phyloP scores from a whole-genome alignment of 345 rosid species.

The Reutealis trisperma region DNA sequence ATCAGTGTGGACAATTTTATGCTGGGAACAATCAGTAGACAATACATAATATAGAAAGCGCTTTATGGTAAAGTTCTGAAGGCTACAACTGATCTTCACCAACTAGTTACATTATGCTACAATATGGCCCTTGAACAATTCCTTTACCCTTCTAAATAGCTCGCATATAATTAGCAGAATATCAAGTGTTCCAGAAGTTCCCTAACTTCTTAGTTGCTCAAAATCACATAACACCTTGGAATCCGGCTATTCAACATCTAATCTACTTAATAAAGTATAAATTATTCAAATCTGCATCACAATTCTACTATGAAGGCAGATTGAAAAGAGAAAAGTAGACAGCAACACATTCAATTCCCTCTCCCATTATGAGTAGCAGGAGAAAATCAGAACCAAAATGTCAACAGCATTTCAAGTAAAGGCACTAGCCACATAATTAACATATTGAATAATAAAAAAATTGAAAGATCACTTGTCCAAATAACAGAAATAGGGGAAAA shows the following conservation, averaged over 20 bases:
- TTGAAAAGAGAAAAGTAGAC: neutral
- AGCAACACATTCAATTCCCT: neutral
- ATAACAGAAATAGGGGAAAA: neutral
- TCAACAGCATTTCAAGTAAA: too few relatives aligned
- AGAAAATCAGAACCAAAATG: neutral
- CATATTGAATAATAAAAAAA: too few relatives aligned
- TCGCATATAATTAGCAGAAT: too few relatives aligned
- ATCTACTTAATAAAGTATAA: neutral
- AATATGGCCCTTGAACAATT: neutral
- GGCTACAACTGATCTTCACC: neutral
- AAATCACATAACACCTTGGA: neutral
- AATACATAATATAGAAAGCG: neutral
- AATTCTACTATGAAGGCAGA: neutral
- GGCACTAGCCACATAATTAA: neutral
- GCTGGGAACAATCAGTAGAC: neutral
- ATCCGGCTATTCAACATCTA: neutral
- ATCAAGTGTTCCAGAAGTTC: neutral
- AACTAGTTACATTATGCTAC: neutral
- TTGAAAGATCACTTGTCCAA: neutral
- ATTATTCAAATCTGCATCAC: neutral
- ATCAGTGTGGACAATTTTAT: neutral
- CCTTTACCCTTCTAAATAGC: neutral
- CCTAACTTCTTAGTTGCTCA: neutral
- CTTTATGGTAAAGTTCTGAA: neutral
- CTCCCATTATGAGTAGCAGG: neutral